These are phyloP conservation scores for Populus euphratica DNA, from an alignment of 345 rosid species.

Conservation along the genomic window DNA sequence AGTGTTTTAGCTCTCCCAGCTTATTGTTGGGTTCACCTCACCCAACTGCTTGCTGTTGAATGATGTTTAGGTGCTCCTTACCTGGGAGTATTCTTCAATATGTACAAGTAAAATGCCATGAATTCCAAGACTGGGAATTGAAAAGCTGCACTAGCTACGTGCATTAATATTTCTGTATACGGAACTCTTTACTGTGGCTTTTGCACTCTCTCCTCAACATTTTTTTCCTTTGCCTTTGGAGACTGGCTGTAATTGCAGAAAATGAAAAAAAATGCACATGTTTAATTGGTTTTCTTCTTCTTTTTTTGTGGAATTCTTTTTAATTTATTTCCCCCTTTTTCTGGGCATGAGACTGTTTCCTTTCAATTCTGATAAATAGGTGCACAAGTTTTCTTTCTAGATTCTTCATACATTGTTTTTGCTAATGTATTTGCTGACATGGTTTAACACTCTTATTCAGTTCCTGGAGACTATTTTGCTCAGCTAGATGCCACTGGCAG, in stretches of 20 bases:
- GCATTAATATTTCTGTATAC: neutral
- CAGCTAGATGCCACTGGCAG: slow-evolving; percentile 85
- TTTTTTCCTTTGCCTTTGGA: neutral
- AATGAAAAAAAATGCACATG: neutral
- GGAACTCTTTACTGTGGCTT: neutral
- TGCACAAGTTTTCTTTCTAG: neutral
- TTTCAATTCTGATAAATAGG: neutral
- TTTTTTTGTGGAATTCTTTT: neutral
- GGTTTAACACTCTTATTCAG: slow-evolving; percentile 40
- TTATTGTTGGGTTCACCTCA: neutral
- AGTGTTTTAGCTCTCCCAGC: neutral
- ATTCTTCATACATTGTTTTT: neutral
- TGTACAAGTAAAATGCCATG: neutral
- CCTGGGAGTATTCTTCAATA: neutral
- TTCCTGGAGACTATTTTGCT: slow-evolving; percentile 90
- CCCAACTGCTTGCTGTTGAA: neutral
- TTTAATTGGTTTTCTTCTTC: neutral
- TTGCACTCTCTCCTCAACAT: neutral
- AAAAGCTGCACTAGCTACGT: neutral
- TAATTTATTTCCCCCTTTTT: neutral
- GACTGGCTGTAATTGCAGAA: neutral
- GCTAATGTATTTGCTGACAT: slow-evolving; percentile 12
- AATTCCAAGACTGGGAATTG: neutral
- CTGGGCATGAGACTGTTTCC: neutral
- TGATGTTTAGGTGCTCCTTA: neutral